Evolutionary conservation across 257 asterid genomes (phyloP), one percentile per base, ranked within the genome.

Genomic region (Solanum gracilifrons): DNA sequence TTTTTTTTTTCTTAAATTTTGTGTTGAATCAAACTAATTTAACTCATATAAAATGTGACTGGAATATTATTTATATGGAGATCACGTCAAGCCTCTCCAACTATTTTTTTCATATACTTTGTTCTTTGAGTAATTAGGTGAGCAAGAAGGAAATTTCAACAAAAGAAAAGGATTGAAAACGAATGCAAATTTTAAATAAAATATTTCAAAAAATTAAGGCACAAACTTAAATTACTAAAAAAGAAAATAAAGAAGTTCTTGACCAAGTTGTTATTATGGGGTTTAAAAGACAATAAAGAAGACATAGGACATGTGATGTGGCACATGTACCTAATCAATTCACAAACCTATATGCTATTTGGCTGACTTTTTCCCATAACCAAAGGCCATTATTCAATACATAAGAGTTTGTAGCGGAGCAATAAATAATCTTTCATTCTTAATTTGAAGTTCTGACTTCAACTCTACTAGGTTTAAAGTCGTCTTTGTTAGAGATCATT

Each of bases 301-400:
- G 84, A 80, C 85, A 80, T 9, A 18, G 39, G 68, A 80, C 85
- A 18, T 62, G 87, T 43, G 62, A 85, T 85, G 87, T 69, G 18
- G 39, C 87, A 37, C 79, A 37, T 85, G 87, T 66, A 37, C 77
- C 80, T 62, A 85, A 85, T 85, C 7, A 85, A 85, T 66, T 62
- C 66, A 85, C 80, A 85, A 85, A 39, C 31, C 51, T 68, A 62
- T 68, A 62, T 84, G 69, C 31, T 29, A 48, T 46, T 39, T 36
- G 46, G 80, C 69, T 33, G 36, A 87, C 58, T 64, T 82, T 39
- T 43, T 80, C 21, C 9, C 71, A 31, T 6, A 87, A 20, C 55
- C 86, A 64, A 18, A 79, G 82, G 86, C 72, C 58, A 55, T 29
- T 36, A 85, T 64, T 33, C 37, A 64, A 18, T 3, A 2, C 1